phyloP scores from a whole-genome alignment of 2,329 filamentous ascomycete species.

The Curvularia verruculosa region DNA sequence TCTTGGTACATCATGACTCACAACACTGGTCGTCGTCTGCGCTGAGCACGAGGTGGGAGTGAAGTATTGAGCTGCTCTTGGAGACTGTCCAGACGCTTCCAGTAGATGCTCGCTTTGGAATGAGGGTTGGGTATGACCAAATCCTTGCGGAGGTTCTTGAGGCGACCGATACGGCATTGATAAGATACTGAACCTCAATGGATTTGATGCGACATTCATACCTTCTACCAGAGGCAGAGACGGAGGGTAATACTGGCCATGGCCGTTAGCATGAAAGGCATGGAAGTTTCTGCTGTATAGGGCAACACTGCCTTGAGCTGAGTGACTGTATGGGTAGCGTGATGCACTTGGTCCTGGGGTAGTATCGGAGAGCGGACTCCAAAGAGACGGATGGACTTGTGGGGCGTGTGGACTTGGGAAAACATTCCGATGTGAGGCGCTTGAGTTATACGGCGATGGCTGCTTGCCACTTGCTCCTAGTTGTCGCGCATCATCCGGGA shows the following conservation, averaged over 20 bases:
- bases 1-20: no score
- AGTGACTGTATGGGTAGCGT: background rate
- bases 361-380: background rate
- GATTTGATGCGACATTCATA: no score
- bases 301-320: background rate
- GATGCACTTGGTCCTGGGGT: background rate
- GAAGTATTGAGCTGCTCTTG: background rate
- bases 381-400: background rate
- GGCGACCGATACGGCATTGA: background rate
- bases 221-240: background rate
- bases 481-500: background rate
- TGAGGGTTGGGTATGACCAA: constrained; percentile 2
- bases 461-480: background rate
- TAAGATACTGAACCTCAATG: background rate
- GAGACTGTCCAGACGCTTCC: background rate
- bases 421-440: background rate
- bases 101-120: background rate
- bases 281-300: background rate
- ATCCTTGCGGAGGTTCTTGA: background rate
- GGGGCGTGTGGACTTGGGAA: background rate
- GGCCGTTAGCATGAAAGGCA: background rate
- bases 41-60: background rate
- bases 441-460: background rate
- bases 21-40: no score
- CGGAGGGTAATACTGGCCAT: background rate